Percentiles rank a stretch among this genome's conserved stretches.
Evolutionary conservation across 2,329 filamentous ascomycete species (phyloP).

Genomic region (Cladosporium sp.): DNA sequence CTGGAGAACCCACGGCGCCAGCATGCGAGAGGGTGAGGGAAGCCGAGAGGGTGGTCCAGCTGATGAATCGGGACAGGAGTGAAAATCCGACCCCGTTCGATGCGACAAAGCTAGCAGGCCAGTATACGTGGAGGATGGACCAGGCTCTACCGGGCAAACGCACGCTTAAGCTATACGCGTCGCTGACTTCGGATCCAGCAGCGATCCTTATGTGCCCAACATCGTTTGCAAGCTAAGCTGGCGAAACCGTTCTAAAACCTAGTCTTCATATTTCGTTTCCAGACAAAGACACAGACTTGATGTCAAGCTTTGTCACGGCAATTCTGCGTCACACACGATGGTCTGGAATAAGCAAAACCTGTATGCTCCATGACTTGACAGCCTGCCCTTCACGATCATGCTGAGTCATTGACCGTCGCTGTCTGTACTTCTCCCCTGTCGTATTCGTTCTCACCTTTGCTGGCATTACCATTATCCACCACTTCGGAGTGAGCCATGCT

Average conservation of each 20-base stretch:
- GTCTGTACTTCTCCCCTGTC: not conserved
- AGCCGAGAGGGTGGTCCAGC: no score
- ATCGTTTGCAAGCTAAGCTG: no score
- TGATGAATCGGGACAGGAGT: no score
- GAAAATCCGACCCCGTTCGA: no score
- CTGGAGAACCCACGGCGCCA: not conserved
- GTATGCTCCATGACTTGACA: not conserved
- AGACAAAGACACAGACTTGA: not conserved
- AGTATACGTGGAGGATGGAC: no score
- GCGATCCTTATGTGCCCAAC: no score
- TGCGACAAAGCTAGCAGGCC: no score
- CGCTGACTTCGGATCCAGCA: no score
- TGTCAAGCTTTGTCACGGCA: slow-evolving; percentile 1
- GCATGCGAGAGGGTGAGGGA: not conserved
- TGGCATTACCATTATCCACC: not conserved
- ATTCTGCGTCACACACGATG: not conserved
- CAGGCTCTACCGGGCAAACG: no score
- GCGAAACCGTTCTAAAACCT: no score
- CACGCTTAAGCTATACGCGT: no score
- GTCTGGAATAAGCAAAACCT: not conserved
- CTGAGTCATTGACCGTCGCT: not conserved
- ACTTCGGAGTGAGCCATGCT: slow-evolving; percentile 2
- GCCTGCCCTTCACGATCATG: not conserved
- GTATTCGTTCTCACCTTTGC: slow-evolving; percentile 1
- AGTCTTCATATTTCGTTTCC: no score